phyloP scores from a whole-genome alignment of 345 rosid species.

The Kandelia obovata region DNA sequence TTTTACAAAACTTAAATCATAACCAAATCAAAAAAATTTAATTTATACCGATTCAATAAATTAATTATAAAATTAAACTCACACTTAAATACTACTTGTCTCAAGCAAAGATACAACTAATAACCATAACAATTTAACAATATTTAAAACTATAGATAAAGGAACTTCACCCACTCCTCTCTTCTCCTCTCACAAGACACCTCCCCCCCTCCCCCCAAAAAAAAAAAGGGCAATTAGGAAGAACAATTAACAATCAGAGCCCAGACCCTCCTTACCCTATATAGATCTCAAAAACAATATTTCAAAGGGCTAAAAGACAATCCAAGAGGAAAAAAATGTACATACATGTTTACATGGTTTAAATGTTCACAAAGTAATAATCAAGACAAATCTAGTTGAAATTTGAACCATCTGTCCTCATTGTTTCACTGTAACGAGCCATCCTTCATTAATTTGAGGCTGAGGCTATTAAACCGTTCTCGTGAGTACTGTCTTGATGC shows the following conservation, averaged over 20 bases:
- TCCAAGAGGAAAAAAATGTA: not conserved
- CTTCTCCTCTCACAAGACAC: not conserved
- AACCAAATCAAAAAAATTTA: no score
- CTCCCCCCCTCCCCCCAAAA: not conserved
- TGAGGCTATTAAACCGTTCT: conserved; percentile 28
- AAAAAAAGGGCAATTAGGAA: not conserved
- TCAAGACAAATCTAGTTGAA: conserved; percentile 1
- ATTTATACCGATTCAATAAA: no score
- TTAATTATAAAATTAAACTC: no score
- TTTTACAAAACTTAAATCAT: no score
- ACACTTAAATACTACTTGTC: not conserved
- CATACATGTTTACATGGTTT: no score
- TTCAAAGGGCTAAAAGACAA: not conserved
- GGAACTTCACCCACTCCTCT: conserved; percentile 4
- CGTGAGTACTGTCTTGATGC: conserved; percentile 35
- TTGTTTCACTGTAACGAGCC: conserved; percentile 27
- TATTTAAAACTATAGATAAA: conserved; percentile 31
- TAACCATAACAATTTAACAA: not conserved
- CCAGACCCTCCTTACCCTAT: conserved; percentile 20
- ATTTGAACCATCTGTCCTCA: conserved; percentile 25
- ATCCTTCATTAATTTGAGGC: conserved; percentile 29
- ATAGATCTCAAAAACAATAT: not conserved
- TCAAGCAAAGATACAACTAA: not conserved
- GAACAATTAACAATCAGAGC: conserved; percentile 10
- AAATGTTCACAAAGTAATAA: not conserved